phyloP scores from a whole-genome alignment of 768 basidiomycete species.

The Termitomyces sp. region DNA sequence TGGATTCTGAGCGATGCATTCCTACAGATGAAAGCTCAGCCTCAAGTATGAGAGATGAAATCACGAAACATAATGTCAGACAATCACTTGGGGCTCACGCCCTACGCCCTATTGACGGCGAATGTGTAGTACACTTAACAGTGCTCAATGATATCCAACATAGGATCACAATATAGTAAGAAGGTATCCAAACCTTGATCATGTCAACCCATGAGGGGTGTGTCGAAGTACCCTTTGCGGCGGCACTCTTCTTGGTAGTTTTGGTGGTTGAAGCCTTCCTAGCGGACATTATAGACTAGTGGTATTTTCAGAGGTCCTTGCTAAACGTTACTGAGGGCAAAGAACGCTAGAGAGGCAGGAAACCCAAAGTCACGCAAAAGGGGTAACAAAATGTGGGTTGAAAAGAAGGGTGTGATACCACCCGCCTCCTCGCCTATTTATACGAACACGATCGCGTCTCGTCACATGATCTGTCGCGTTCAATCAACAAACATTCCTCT shows the following conservation, averaged over 20 bases:
- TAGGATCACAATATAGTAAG: background rate
- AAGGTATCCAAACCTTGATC: constrained; percentile 61
- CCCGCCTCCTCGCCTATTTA: constrained; percentile 35
- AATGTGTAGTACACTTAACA: background rate
- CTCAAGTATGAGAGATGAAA: background rate
- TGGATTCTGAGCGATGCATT: constrained; percentile 70
- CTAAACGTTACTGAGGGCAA: background rate
- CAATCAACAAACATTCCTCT: constrained; percentile 37
- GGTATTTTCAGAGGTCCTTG: constrained; percentile 14
- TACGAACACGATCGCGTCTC: constrained; percentile 42
- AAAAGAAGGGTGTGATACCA: constrained; percentile 37
- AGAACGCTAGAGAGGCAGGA: constrained; percentile 21
- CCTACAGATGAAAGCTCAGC: constrained; percentile 40
- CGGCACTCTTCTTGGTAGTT: constrained; percentile 34
- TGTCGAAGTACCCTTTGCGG: constrained; percentile 38
- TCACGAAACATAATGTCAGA: constrained; percentile 12
- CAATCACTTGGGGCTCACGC: constrained; percentile 4
- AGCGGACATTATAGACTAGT: constrained; percentile 26
- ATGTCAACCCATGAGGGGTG: constrained; percentile 71
- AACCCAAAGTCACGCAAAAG: constrained; percentile 7
- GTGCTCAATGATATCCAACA: background rate
- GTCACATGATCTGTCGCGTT: constrained; percentile 34
- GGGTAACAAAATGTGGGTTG: constrained; percentile 23
- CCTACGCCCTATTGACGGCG: constrained; percentile 21
- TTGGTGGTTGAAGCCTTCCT: constrained; percentile 36